A percentile compares a stretch with the other conserved stretches of the same genome.
These are phyloP conservation scores for Myxozyma sirexii DNA, from an alignment of 805 yeast species.

Conservation along the genomic window DNA sequence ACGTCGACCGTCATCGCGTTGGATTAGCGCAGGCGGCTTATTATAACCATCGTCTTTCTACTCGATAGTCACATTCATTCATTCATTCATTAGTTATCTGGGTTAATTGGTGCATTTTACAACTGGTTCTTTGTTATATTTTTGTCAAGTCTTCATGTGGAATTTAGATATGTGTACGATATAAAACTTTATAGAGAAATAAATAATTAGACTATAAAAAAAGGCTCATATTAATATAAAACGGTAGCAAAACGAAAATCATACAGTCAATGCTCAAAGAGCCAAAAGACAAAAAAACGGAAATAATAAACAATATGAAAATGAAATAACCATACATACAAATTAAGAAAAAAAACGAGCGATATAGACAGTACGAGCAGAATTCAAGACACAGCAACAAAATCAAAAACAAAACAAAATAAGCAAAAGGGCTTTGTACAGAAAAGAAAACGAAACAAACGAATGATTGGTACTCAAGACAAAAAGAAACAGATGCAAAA, in stretches of 20 bases:
- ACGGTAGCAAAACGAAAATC: too few relatives aligned
- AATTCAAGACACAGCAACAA: not conserved
- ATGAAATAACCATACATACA: too few relatives aligned
- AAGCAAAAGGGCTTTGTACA: slow-evolving; percentile 4
- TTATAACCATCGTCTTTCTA: slow-evolving; percentile 3
- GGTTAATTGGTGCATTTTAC: not conserved
- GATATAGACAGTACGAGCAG: not conserved
- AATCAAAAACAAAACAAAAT: not conserved
- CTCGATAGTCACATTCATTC: not conserved
- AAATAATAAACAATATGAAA: too few relatives aligned
- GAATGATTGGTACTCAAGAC: not conserved
- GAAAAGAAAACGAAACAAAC: not conserved
- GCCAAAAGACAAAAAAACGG: not conserved
- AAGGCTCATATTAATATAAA: not conserved
- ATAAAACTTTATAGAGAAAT: not conserved
- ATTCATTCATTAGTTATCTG: not conserved
- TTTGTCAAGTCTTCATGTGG: not conserved
- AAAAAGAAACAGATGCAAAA: not conserved
- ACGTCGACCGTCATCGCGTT: slow-evolving; percentile 10
- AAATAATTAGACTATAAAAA: not conserved
- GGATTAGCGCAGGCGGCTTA: slow-evolving; percentile 28
- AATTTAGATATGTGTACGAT: not conserved
- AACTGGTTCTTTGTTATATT: not conserved
- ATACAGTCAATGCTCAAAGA: too few relatives aligned
- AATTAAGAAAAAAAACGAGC: not conserved